A percentile compares a stretch with the other conserved stretches of the same genome.
Evolutionary conservation across 2,329 filamentous ascomycete species (phyloP).

Genomic region (Lasiodiplodia sp.): DNA sequence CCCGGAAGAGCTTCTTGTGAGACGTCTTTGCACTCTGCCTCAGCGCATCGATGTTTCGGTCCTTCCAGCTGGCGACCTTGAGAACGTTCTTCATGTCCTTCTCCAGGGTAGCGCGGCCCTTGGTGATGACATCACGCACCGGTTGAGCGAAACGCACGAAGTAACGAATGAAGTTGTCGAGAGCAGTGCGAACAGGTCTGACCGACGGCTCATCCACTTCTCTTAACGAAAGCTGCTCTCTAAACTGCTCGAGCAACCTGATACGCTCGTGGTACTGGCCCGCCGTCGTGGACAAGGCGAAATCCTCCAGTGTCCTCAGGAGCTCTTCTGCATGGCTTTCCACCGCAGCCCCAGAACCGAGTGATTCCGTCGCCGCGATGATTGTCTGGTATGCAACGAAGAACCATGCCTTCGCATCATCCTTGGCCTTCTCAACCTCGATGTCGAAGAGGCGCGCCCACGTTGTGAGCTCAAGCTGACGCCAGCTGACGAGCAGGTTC

Average conservation of each 20-base stretch:
- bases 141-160: slow-evolving; percentile 74
- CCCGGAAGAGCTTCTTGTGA: slow-evolving; percentile 88
- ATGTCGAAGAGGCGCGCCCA: slow-evolving; percentile 90
- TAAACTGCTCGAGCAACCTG: slow-evolving; percentile 67
- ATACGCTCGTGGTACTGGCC: slow-evolving; percentile 82
- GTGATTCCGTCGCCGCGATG: slow-evolving; percentile 74
- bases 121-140: slow-evolving; percentile 69
- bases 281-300: slow-evolving; percentile 78
- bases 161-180: slow-evolving; percentile 79
- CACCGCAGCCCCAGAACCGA: slow-evolving; percentile 66
- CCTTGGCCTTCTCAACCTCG: slow-evolving; percentile 76
- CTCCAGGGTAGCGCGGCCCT: slow-evolving; percentile 78
- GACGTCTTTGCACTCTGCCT: slow-evolving; percentile 89
- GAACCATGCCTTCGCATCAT: slow-evolving; percentile 90
- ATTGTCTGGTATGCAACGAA: slow-evolving; percentile 94
- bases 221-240: slow-evolving; percentile 70
- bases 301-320: slow-evolving; percentile 77
- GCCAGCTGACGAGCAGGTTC: slow-evolving; percentile 83
- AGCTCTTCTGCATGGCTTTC: slow-evolving; percentile 71
- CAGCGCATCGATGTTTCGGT: slow-evolving; percentile 90
- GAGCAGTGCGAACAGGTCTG: slow-evolving; percentile 66
- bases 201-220: slow-evolving; percentile 58
- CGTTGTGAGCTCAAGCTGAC: slow-evolving; percentile 87
- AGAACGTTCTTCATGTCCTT: slow-evolving; percentile 94
- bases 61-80: slow-evolving; percentile 94